phyloP scores from a whole-genome alignment of 2,329 filamentous ascomycete species.

The Arthrobotrys megalospora region DNA sequence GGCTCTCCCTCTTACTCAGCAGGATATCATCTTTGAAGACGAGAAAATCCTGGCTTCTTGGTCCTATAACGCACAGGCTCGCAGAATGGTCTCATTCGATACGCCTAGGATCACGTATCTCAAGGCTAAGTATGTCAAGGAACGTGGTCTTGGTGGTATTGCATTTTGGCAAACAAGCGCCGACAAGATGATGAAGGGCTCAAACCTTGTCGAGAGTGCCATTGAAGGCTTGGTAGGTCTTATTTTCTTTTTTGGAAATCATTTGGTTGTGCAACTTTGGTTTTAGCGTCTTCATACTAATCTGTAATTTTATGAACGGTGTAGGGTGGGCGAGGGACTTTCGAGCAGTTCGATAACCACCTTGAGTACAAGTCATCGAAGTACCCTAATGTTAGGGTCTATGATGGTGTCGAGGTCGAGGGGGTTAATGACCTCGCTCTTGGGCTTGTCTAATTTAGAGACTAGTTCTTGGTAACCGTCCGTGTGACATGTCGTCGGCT shows the following conservation, averaged over 20 bases:
- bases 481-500: background rate
- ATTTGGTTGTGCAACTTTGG: background rate
- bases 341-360: conserved; percentile 18
- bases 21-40: conserved; percentile 77
- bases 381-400: conserved; percentile 32
- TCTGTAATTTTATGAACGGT: background rate
- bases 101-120: conserved; percentile 76
- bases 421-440: background rate
- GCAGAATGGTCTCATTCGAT: conserved; percentile 84
- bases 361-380: conserved; percentile 24
- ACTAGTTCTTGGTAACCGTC: background rate
- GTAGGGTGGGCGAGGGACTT: conserved; percentile 16
- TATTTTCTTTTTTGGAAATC: background rate
- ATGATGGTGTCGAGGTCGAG: conserved; percentile 2
- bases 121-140: conserved; percentile 81
- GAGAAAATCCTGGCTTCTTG: conserved; percentile 78
- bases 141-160: conserved; percentile 81
- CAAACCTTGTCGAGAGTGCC: conserved; percentile 27
- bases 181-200: conserved; percentile 72
- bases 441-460: background rate
- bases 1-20: conserved; percentile 77
- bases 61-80: conserved; percentile 77
- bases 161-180: conserved; percentile 97
- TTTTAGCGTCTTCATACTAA: background rate
- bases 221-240: conserved; percentile 38